phyloP scores from a whole-genome alignment of 257 asterid species.

The Penstemon barbatus region DNA sequence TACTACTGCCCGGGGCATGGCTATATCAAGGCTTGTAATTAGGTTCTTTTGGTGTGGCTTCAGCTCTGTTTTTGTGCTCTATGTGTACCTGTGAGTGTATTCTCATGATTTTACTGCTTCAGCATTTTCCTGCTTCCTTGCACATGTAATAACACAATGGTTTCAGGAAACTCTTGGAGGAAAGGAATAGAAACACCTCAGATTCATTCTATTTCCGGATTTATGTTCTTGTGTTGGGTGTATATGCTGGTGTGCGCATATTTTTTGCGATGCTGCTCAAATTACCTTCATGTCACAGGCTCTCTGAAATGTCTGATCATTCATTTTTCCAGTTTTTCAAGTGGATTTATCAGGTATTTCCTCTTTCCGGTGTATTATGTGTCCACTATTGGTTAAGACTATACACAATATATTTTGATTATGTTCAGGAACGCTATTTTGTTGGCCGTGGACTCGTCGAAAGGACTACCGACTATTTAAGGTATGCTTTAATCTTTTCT shows the following conservation, averaged over 20 bases:
- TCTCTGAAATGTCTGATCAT: constrained; percentile 86
- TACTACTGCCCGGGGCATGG: constrained; percentile 93
- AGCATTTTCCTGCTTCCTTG: constrained; percentile 10
- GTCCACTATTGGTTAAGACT: constrained; percentile 9
- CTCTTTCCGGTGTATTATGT: constrained; percentile 1
- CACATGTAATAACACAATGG: constrained; percentile 26
- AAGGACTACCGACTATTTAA: constrained; percentile 71
- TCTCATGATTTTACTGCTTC: constrained; percentile 7
- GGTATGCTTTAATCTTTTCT: constrained; percentile 49
- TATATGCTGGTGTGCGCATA: constrained; percentile 80
- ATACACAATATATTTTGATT: neutral
- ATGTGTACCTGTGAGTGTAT: constrained; percentile 75
- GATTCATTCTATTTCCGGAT: constrained; percentile 83
- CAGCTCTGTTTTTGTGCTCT: constrained; percentile 68
- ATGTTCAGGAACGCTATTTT: constrained; percentile 89
- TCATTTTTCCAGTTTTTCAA: constrained; percentile 97
- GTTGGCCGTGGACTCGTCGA: constrained; percentile 99
- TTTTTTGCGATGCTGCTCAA: constrained; percentile 73
- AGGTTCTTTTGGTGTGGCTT: constrained; percentile 88
- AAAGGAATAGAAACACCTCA: constrained; percentile 55
- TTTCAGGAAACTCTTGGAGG: constrained; percentile 78
- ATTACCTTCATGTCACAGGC: constrained; percentile 76
- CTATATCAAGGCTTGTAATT: constrained; percentile 88
- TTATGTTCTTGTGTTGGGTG: constrained; percentile 86
- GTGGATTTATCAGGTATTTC: constrained; percentile 90